Base-by-base conservation (phyloP, 1,139 yeast species). In the Candida sp. region DNA sequence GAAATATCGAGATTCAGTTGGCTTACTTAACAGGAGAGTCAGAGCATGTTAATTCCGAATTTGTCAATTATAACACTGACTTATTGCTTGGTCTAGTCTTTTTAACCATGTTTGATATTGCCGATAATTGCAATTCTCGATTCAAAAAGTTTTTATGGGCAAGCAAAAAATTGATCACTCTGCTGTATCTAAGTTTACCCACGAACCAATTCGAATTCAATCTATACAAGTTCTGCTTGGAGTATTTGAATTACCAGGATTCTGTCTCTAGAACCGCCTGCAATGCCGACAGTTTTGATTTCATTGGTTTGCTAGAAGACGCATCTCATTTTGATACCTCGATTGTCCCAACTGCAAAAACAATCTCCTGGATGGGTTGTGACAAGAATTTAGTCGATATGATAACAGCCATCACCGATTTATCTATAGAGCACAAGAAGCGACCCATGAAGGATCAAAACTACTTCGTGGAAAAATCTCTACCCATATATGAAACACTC, bases 211-310 rank as follows among this genome's bases (percentile, higher is more conserved):
- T 61, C 5, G 68, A 64, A 41, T 38, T 43, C 21, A 49, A 60
- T 2, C 49, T 65, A 22, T 49, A 62, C 30, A 51, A 47, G 36
- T 65, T 64, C 45, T 55, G 60, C 7, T 48, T 65, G 35, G 66
- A 65, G 39, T 62, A 63, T 43, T 50, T 64, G 21, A 53, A 60
- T 41, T 64, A 64, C 43, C 68, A 63, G 43, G 70, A 64, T 44
- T 53, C 64, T 4, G 60, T 65, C 47, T 68, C 69, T 9, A 44
- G 70, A 46, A 65, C 70, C 1, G 70, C 68, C 2, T 65, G 70
- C 43, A 61, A 60, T 42, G 66, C 59, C 36, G 50, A 47, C 19
- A 63, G 60, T 46, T 55, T 61, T 35, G 38, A 35, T 36, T 60
- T 57, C 45, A 60, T 63, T 43, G 48, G 54, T 7, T 51, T 47